phyloP scores from a whole-genome alignment of 164 flowering plant genomes.

The Aristolochia californica region DNA sequence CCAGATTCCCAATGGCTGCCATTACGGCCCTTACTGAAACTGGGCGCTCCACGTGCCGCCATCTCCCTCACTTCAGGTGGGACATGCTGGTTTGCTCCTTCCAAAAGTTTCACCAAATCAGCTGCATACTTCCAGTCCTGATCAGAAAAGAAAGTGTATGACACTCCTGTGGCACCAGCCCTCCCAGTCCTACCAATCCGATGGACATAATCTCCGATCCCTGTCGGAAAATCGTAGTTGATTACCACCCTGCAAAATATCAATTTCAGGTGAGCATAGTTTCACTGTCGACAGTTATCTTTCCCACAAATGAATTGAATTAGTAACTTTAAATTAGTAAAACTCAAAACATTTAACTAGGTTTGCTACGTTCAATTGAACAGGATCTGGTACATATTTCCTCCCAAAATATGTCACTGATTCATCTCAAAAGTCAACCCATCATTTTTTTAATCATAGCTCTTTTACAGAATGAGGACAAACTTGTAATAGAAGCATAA shows the following conservation, averaged over 20 bases:
- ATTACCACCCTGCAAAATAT: constrained; percentile 63
- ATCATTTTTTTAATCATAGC: not conserved
- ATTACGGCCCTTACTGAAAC: constrained; percentile 26
- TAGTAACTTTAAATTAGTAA: not conserved
- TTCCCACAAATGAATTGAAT: no score
- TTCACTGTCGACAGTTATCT: no score
- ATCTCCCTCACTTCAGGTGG: constrained; percentile 73
- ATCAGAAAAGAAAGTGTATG: constrained; percentile 80
- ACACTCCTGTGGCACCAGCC: constrained; percentile 87
- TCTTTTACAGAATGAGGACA: not conserved
- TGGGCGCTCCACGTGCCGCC: constrained; percentile 48
- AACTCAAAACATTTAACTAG: not conserved
- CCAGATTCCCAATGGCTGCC: constrained; percentile 2
- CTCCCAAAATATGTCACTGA: no score
- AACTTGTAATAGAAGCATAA: not conserved
- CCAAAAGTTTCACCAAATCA: constrained; percentile 74
- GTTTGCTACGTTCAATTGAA: not conserved
- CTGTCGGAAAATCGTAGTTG: constrained; percentile 88
- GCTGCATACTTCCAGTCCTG: constrained; percentile 87
- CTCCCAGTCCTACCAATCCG: constrained; percentile 95
- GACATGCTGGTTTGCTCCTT: constrained; percentile 82
- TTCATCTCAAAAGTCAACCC: not conserved
- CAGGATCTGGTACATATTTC: not conserved
- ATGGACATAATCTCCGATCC: constrained; percentile 89
- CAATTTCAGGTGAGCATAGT: not conserved